phyloP scores from a whole-genome alignment of 1,284 basidiomycete genomes.

The Coriolopsis trogii region DNA sequence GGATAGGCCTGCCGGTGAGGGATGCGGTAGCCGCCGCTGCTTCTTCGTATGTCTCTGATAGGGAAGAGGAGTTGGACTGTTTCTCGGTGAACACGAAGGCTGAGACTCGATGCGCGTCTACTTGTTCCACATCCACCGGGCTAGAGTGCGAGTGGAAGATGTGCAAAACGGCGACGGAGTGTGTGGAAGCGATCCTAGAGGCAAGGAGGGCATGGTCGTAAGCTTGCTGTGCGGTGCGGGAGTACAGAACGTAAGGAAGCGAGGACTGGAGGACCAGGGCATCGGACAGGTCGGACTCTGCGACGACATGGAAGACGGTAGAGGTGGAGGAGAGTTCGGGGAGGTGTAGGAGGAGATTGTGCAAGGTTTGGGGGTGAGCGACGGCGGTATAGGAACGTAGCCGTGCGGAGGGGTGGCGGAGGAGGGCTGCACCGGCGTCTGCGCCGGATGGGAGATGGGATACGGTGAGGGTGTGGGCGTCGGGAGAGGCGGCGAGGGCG shows the following conservation, averaged over 20 bases:
- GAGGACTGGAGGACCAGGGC: slow-evolving; percentile 59
- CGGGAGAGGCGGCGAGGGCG: slow-evolving; percentile 14
- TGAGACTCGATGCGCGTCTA: slow-evolving; percentile 58
- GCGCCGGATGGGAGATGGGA: slow-evolving; percentile 55
- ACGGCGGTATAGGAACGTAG: slow-evolving; percentile 58
- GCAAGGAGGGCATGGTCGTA: slow-evolving; percentile 79
- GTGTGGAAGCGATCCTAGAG: slow-evolving; percentile 61
- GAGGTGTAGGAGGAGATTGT: slow-evolving; percentile 59
- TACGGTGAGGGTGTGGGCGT: slow-evolving; percentile 30
- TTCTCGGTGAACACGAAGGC: slow-evolving; percentile 58
- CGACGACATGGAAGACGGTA: slow-evolving; percentile 61
- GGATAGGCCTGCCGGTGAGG: slow-evolving; percentile 63
- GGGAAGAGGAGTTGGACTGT: slow-evolving; percentile 30
- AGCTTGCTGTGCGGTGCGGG: slow-evolving; percentile 64
- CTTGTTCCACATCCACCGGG: slow-evolving; percentile 43
- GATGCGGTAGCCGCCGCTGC: slow-evolving; percentile 66
- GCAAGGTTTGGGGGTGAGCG: slow-evolving; percentile 48
- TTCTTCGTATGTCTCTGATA: slow-evolving; percentile 63
- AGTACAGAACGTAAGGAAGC: slow-evolving; percentile 65
- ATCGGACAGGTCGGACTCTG: slow-evolving; percentile 58
- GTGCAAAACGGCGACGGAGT: slow-evolving; percentile 76
- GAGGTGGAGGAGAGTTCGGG: slow-evolving; percentile 55
- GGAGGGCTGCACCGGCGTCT: slow-evolving; percentile 58
- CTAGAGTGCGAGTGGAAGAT: slow-evolving; percentile 59
- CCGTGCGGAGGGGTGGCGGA: slow-evolving; percentile 36